These are phyloP conservation scores for Isoetes taiwanensis DNA, from an alignment of 75 land plant species.

Conservation along the genomic window DNA sequence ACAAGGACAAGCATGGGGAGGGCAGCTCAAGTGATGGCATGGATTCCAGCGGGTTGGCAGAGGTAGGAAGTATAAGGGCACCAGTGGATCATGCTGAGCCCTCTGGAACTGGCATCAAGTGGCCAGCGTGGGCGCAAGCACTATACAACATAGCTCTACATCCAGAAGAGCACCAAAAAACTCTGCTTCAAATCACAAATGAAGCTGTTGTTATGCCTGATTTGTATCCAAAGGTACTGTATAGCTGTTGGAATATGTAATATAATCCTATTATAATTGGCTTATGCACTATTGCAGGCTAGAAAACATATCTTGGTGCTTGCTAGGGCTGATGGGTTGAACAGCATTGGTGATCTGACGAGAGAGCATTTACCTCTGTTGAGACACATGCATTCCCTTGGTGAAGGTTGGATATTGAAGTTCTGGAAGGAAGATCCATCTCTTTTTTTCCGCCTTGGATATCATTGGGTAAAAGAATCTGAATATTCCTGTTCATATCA, in stretches of 20 bases:
- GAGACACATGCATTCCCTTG: conserved; percentile 48
- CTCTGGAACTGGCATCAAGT: conserved; percentile 12
- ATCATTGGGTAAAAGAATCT: conserved; percentile 55
- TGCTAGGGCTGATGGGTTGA: conserved; percentile 47
- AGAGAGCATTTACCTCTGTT: conserved; percentile 50
- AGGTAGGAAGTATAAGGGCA: conserved; percentile 5
- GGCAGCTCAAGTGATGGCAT: background rate
- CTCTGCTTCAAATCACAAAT: conserved; percentile 38
- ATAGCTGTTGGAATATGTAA: background rate
- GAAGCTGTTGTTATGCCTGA: conserved; percentile 60
- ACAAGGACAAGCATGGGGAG: background rate
- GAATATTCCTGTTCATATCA: background rate
- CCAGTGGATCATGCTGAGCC: background rate
- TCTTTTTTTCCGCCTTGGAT: conserved; percentile 68
- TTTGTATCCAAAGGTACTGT: conserved; percentile 64
- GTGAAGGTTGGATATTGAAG: conserved; percentile 45
- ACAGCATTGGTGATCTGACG: conserved; percentile 47
- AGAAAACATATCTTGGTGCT: conserved; percentile 61
- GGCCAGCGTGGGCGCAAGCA: conserved; percentile 79
- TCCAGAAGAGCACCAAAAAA: conserved; percentile 53
- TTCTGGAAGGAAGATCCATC: conserved; percentile 46
- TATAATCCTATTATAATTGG: too few relatives aligned
- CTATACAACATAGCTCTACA: conserved; percentile 50
- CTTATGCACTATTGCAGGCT: too few relatives aligned
- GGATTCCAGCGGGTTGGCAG: background rate